Evolutionary conservation across 139 green algal species (phyloP).

Genomic region (Chlorella sp.): DNA sequence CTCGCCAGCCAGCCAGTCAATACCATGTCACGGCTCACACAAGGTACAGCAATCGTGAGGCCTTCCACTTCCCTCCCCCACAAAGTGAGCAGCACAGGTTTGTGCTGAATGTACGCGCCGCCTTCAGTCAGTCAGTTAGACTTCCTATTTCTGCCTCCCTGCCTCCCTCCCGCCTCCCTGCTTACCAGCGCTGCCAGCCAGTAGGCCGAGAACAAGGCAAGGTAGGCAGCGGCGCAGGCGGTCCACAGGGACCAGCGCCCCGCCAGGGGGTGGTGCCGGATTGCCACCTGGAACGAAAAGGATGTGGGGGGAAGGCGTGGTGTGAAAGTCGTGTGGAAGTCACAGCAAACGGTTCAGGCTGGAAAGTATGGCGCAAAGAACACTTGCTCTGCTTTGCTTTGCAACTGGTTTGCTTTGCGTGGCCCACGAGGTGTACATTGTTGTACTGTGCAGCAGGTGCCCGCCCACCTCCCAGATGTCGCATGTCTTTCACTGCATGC

Average conservation of each 20-base stretch:
- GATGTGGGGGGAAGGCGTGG: background rate
- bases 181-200: slow-evolving; percentile 52
- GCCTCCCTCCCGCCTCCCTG: background rate
- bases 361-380: too few species aligned
- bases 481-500: slow-evolving; percentile 63
- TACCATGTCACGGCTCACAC: too few species aligned
- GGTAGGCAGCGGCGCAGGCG: slow-evolving; percentile 70
- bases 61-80: too few species aligned
- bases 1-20: background rate
- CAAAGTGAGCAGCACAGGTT: background rate
- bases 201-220: slow-evolving; percentile 73
- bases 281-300: slow-evolving; percentile 45
- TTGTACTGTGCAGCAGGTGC: too few species aligned
- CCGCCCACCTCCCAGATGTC: slow-evolving; percentile 67
- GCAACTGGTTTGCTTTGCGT: background rate
- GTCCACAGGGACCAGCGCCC: slow-evolving; percentile 56
- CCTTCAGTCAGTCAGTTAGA: background rate
- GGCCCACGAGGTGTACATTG: background rate
- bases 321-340: too few species aligned
- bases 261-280: slow-evolving; percentile 56
- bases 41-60: too few species aligned
- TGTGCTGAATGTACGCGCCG: background rate
- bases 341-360: too few species aligned
- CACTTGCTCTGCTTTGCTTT: background rate
- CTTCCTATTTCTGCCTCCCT: too few species aligned